Conservation (phyloP, 805 yeast genomes). For the Saccharomycopsis vini region DNA sequence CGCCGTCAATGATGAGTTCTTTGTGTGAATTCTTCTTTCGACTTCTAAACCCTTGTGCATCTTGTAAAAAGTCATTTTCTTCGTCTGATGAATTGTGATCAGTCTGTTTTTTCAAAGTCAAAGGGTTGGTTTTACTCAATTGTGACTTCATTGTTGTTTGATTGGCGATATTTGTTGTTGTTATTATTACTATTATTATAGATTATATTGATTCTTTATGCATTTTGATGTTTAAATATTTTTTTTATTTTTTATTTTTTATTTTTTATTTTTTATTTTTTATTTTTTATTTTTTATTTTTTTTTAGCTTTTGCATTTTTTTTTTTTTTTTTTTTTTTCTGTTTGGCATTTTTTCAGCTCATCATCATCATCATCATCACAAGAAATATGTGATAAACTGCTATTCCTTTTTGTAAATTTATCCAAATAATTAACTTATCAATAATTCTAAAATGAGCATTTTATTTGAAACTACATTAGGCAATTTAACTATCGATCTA, state of each 20-base stretch:
- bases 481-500: conserved; percentile 46
- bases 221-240: no score
- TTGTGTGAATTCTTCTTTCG: background rate
- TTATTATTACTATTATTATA: background rate
- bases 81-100: conserved; percentile 1
- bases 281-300: no score
- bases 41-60: conserved; percentile 12
- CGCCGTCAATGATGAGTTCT: background rate
- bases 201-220: background rate
- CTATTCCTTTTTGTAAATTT: no score
- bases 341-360: no score
- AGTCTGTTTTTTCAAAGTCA: background rate
- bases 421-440: no score
- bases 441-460: conserved; percentile 38
- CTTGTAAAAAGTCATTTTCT: conserved; percentile 8
- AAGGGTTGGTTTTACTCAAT: conserved; percentile 9
- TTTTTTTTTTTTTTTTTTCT: no score
- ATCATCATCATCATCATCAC: no score
- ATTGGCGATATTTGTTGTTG: no score
- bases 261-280: no score
- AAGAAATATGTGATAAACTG: no score
- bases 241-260: no score
- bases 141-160: conserved; percentile 4
- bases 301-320: no score
- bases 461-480: conserved; percentile 31